Base-by-base conservation (phyloP, 768 basidiomycete species). In the Clathrus columnatus region DNA sequence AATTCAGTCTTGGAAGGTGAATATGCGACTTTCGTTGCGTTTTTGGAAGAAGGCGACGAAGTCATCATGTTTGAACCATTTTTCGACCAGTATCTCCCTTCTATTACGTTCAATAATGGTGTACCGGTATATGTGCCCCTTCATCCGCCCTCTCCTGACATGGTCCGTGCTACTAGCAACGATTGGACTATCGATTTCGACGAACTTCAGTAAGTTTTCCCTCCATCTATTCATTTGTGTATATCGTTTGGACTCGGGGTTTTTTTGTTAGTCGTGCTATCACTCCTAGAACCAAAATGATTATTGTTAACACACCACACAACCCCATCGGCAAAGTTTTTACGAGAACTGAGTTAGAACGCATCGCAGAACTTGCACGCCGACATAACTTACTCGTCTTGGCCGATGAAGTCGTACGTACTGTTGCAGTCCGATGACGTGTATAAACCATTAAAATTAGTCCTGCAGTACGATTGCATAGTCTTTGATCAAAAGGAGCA, bases 291-390 rank as follows among this genome's bases (percentile, higher is more conserved):
- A 86, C 93, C 6, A 99, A 98, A 69, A 89, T 93, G 70, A 91
- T 98, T 60, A 88, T 96, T 61, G 75, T 96, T 62, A 97, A 96
- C 69, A 97, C 95, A 1, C 92, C 94, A 5, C 94, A 97, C 70
- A 98, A 98, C 69, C 96, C 96, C 21, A 80, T 97, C n/a, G 96
- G 96, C 48, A 99, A 99, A 70, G 91, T 97, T 30, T 98, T 96
- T 68, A 87, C 84, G 5, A 78, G 77, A 55, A 65, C 77, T 48
- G 96, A 99, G 68, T 78, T 99, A 2, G 83, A 88, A 60, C 73
- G 78, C 51, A 91, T 99, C 55, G 94, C 94, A 27, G 80, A 76
- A 50, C 70, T 99, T 21, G 93, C 94, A 3, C 82, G 91, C 65
- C 91, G 97, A 70, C 85, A 87, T 69, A 92, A 99, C 66, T 77